These are phyloP conservation scores for Boletus edulis DNA, from an alignment of 768 basidiomycete genomes.

Conservation along the genomic window DNA sequence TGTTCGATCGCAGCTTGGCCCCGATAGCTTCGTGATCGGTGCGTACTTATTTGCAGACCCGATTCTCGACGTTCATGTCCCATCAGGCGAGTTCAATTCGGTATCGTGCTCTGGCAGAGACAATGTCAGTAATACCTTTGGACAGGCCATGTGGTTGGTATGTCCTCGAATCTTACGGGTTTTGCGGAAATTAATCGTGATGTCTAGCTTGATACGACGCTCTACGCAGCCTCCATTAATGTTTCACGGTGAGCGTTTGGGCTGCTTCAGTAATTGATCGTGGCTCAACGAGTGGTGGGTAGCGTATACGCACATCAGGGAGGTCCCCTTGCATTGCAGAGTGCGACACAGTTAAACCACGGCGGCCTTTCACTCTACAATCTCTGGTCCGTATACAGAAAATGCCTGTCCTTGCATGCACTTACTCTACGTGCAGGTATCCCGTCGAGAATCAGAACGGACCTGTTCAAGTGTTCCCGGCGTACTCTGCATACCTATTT, in stretches of 20 bases:
- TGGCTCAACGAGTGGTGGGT: background rate
- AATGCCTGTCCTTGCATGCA: background rate
- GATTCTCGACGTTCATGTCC: background rate
- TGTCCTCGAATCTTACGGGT: constrained; percentile 16
- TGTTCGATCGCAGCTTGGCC: constrained; percentile 46
- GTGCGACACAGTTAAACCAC: constrained; percentile 35
- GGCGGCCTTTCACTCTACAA: constrained; percentile 42
- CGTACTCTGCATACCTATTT: constrained; percentile 53
- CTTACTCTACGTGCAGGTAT: constrained; percentile 34
- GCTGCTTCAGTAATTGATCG: background rate
- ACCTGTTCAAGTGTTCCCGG: constrained; percentile 50
- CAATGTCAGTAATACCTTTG: constrained; percentile 39
- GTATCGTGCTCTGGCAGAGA: constrained; percentile 51
- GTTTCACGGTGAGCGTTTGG: constrained; percentile 38
- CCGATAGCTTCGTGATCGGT: constrained; percentile 50
- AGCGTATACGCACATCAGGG: constrained; percentile 57
- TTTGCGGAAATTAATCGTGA: background rate
- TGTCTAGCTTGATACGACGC: constrained; percentile 7
- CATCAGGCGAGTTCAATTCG: constrained; percentile 52
- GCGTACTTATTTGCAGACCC: background rate
- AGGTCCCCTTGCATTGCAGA: constrained; percentile 49
- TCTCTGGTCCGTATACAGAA: constrained; percentile 38
- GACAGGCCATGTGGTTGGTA: constrained; percentile 53
- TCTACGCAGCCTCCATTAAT: constrained; percentile 38
- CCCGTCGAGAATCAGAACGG: constrained; percentile 48